phyloP scores from a whole-genome alignment of 495 filamentous ascomycete species.

The Hypomontagnella monticulosa region DNA sequence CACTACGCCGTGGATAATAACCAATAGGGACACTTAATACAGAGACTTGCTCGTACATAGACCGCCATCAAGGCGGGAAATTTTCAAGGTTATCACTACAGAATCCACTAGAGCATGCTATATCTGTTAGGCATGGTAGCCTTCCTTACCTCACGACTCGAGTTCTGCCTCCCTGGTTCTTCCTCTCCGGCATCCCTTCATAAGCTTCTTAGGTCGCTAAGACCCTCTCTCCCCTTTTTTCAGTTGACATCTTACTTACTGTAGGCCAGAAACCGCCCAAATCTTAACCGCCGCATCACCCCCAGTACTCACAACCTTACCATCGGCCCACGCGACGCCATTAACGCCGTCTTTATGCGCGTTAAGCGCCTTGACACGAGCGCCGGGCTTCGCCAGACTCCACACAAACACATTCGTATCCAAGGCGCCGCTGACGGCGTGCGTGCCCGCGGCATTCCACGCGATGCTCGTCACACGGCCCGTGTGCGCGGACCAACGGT shows the following conservation, averaged over 20 bases:
- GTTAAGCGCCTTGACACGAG: constrained; percentile 78
- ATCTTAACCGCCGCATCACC: constrained; percentile 91
- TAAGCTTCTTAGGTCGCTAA: no score
- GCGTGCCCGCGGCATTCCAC: constrained; percentile 80
- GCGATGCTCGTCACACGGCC: constrained; percentile 82
- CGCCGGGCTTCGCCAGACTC: constrained; percentile 85
- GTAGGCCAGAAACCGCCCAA: constrained; percentile 77
- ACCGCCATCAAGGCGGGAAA: no score
- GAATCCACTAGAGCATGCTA: no score
- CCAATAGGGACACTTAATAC: no score
- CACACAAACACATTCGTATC: constrained; percentile 94
- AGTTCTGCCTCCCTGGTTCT: no score
- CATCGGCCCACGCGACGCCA: constrained; percentile 83
- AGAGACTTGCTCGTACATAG: no score
- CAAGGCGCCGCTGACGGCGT: constrained; percentile 83
- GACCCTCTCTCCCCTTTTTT: no score
- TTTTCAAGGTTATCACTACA: no score
- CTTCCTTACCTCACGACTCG: neutral
- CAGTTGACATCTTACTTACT: constrained; percentile 54
- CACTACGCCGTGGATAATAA: no score
- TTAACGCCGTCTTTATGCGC: constrained; percentile 96
- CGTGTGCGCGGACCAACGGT: constrained; percentile 93
- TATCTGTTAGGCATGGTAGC: neutral
- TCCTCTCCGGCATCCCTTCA: no score
- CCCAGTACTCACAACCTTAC: constrained; percentile 80